phyloP scores from a whole-genome alignment of 2,329 filamentous ascomycete species.

The Phoma sp. region DNA sequence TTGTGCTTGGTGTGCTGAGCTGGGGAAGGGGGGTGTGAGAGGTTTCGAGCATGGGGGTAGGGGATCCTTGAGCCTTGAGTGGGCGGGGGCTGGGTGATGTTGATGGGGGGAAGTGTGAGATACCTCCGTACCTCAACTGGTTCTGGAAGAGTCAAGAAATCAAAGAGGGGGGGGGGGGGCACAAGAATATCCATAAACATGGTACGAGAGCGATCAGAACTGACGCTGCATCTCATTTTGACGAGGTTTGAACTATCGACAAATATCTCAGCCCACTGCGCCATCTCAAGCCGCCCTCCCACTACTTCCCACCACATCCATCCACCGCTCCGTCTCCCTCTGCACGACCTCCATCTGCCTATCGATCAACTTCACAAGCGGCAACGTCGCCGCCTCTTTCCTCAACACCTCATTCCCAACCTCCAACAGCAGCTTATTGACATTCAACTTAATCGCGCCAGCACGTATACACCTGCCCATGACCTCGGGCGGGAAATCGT shows the following conservation, averaged over 20 bases:
- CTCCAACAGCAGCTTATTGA: conserved; percentile 61
- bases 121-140: no score
- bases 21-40: conserved; percentile 36
- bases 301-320: conserved; percentile 55
- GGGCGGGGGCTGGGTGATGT: no score
- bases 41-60: no score
- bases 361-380: conserved; percentile 51
- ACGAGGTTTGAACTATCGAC: no score
- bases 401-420: conserved; percentile 53
- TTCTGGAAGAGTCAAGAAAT: no score
- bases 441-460: conserved; percentile 64
- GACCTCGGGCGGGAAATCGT: conserved; percentile 59
- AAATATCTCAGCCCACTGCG: no score
- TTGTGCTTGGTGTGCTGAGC: conserved; percentile 24
- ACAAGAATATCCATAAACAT: no score
- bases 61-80: no score
- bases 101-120: no score
- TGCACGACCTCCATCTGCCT: conserved; percentile 53
- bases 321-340: conserved; percentile 55
- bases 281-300: conserved; percentile 48
- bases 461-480: conserved; percentile 59
- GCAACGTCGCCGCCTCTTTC: conserved; percentile 44
- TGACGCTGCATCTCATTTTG: no score
- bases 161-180: no score
- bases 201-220: no score